phyloP scores from a whole-genome alignment of 2,329 filamentous ascomycete species.

The Curvularia lunata region DNA sequence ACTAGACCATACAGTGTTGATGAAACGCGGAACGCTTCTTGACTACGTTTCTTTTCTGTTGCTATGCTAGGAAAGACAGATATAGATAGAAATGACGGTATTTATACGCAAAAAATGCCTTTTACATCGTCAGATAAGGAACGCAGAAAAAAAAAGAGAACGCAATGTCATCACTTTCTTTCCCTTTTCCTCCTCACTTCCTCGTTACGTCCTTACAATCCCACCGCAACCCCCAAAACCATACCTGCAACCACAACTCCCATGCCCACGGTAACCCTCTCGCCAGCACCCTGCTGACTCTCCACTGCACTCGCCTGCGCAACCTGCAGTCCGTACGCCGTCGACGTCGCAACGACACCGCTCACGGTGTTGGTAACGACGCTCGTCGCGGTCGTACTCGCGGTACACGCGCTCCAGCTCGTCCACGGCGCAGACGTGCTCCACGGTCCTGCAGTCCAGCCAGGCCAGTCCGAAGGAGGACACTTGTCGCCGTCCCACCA shows the following conservation, averaged over 20 bases:
- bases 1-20: too few relatives aligned
- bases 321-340: constrained; percentile 43
- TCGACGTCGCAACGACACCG: constrained; percentile 31
- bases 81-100: not conserved
- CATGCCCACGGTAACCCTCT: constrained; percentile 27
- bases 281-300: constrained; percentile 10
- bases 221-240: constrained; percentile 31
- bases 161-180: not conserved
- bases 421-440: constrained; percentile 46
- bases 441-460: constrained; percentile 48
- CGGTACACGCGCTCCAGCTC: constrained; percentile 43
- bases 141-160: not conserved
- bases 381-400: constrained; percentile 40
- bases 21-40: not conserved
- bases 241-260: constrained; percentile 30
- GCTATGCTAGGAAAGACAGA: not conserved
- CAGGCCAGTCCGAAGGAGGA: constrained; percentile 45
- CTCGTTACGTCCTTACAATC: constrained; percentile 19
- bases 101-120: not conserved
- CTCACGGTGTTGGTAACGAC: constrained; percentile 39
- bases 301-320: constrained; percentile 31
- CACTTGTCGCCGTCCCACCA: constrained; percentile 46
- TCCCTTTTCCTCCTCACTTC: not conserved
- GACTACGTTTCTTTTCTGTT: not conserved
- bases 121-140: not conserved